These are phyloP conservation scores for Coemansia sp. DNA, from an alignment of 192 early-diverging fungal species.

Conservation along the genomic window DNA sequence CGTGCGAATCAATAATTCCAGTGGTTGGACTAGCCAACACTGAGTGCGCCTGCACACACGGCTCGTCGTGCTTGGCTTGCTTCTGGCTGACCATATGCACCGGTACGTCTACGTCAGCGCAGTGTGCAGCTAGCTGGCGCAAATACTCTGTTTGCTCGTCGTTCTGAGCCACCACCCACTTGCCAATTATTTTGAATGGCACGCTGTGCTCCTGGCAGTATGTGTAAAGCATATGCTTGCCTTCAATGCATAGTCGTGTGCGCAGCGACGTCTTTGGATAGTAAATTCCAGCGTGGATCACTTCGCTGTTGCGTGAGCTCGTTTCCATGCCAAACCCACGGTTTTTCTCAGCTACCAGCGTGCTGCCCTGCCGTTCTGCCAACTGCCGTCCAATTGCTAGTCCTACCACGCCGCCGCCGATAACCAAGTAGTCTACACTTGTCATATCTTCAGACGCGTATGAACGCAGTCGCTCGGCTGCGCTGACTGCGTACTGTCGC, in stretches of 20 bases:
- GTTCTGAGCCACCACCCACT: conserved; percentile 76
- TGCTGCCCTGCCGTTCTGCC: conserved; percentile 41
- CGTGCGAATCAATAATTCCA: conserved; percentile 81
- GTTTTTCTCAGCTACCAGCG: conserved; percentile 71
- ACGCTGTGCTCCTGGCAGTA: conserved; percentile 58
- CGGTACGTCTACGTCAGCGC: conserved; percentile 55
- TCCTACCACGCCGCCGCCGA: conserved; percentile 82
- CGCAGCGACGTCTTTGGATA: conserved; percentile 75
- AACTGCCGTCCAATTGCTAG: conserved; percentile 71
- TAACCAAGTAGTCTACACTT: conserved; percentile 67
- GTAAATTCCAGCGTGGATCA: conserved; percentile 87
- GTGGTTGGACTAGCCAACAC: conserved; percentile 71
- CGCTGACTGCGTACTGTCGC: background rate
- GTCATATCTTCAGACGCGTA: conserved; percentile 19
- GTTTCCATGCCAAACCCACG: conserved; percentile 66
- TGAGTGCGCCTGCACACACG: conserved; percentile 55
- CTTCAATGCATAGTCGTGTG: conserved; percentile 73
- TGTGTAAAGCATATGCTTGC: conserved; percentile 68
- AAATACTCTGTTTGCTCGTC: conserved; percentile 58
- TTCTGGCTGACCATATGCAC: conserved; percentile 52
- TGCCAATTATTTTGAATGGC: conserved; percentile 60
- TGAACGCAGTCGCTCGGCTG: conserved; percentile 16
- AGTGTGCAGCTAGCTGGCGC: conserved; percentile 57
- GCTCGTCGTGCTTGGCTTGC: conserved; percentile 57
- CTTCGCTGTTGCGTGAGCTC: conserved; percentile 83